Conservation (phyloP, 169 alveolate species). For the Plasmodium yoelii region DNA sequence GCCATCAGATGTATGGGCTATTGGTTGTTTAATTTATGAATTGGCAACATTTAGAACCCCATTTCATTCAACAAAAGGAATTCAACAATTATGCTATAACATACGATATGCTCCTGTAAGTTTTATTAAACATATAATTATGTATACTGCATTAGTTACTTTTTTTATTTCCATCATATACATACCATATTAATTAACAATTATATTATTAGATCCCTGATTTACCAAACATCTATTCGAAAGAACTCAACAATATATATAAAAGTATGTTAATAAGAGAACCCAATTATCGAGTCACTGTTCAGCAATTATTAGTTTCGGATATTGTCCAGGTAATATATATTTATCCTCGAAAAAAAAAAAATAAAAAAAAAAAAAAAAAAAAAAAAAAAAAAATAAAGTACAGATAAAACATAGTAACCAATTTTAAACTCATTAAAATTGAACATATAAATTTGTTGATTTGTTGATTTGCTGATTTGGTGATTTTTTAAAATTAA, state of each 20-base stretch:
- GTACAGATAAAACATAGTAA: neutral
- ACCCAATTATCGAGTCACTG: slow-evolving; percentile 70
- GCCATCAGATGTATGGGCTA: slow-evolving; percentile 99
- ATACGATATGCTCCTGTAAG: slow-evolving; percentile 85
- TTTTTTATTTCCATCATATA: neutral
- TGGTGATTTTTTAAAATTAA: neutral
- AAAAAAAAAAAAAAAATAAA: slow-evolving; percentile 12
- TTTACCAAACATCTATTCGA: slow-evolving; percentile 81
- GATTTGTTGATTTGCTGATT: neutral
- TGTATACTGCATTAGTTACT: neutral
- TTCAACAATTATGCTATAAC: slow-evolving; percentile 84
- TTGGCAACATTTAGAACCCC: slow-evolving; percentile 89
- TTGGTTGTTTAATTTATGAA: slow-evolving; percentile 94
- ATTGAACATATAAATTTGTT: neutral
- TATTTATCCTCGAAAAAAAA: neutral
- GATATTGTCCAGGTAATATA: slow-evolving; percentile 69
- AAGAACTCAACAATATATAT: slow-evolving; percentile 81
- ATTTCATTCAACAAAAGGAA: slow-evolving; percentile 88
- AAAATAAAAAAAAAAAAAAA: slow-evolving; percentile 16
- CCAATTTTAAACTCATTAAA: neutral
- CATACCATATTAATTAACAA: neutral
- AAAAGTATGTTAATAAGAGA: slow-evolving; percentile 84
- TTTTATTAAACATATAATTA: neutral
- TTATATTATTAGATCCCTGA: slow-evolving; percentile 80
- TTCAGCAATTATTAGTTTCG: slow-evolving; percentile 69